Conservation (phyloP, 2,329 filamentous ascomycete genomes). For the Alternaria conjuncta region DNA sequence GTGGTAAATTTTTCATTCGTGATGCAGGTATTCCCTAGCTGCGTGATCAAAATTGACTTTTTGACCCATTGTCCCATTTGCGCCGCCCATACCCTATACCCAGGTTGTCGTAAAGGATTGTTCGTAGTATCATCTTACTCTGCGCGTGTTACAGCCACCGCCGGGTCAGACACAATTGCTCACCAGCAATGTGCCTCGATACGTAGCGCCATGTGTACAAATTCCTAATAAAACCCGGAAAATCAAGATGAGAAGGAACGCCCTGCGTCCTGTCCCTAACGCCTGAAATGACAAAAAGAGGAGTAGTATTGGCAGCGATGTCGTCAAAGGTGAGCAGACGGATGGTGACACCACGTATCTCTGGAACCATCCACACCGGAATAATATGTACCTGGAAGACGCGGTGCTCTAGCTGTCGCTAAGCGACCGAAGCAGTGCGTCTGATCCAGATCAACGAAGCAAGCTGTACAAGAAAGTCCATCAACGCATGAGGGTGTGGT, state of each 20-base stretch:
- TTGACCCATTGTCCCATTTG: conserved; percentile 4
- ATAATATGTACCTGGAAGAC: not conserved
- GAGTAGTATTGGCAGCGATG: not conserved
- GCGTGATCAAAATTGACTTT: conserved; percentile 10
- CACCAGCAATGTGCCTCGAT: not conserved
- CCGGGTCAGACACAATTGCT: not conserved
- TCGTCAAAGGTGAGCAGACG: not conserved
- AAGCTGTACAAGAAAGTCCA: conserved; percentile 8
- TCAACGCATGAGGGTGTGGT: not conserved
- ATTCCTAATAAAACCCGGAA: not conserved
- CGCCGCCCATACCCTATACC: conserved; percentile 4
- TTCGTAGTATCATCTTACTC: conserved; percentile 8
- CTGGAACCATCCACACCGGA: not conserved
- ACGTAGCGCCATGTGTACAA: not conserved
- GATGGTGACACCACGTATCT: not conserved
- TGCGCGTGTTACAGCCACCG: not conserved
- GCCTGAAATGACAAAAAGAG: not conserved
- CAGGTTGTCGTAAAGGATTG: not conserved
- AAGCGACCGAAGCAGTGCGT: not conserved
- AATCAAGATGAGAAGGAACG: not conserved
- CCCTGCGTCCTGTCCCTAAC: not conserved
- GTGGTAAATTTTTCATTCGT: conserved; percentile 1
- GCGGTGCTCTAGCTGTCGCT: not conserved
- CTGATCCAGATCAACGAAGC: not conserved
- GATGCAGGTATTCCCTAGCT: not conserved